Base-by-base conservation (phyloP, 768 basidiomycete species). In the Amanita molliuscula region DNA sequence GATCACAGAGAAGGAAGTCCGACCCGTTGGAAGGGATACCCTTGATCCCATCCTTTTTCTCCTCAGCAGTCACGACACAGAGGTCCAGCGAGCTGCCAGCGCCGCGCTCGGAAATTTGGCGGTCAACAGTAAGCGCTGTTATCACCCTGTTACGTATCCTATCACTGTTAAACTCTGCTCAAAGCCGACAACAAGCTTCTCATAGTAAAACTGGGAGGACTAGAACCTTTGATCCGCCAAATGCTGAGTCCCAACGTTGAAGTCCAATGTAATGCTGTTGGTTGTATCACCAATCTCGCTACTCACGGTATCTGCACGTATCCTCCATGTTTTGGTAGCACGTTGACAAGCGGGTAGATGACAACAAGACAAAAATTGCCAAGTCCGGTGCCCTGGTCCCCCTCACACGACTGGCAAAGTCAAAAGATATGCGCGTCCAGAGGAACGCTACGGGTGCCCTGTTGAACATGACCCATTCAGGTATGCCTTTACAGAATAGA, bases 311-410 rank as follows among this genome's bases (percentile, higher is more conserved):
- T 48, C 81, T 65, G 20, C 41, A 46, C 50, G 43, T 33, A 20
- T 35, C 34, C 41, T 50, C 36, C 31, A 44, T 34, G n/a, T 36
- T 23, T 40, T 26, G 38, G 38, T 10, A 57, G 47, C 51, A 37
- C n/a, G 46, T 56, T 52, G 52, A 36, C 46, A n/a, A 41, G 53
- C 26, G 16, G 33, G 20, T 55, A 96, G 94, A 99, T 61, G 96
- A 99, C 65, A 99, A 99, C 77, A 99, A 99, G 77, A 96, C 92
- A 45, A 96, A 95, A 77, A 99, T 99, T 50, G 96, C 96, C 35
- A 97, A 97, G 76, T 96, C 93, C 8, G 96, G 96, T 41, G 96
- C 96, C n/a, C 75, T 99, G 48, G 91, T 96, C 18, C 96, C 96
- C 20, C 79, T 99, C 33, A 98, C 96, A 38, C 79, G 96, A 44